Base-by-base conservation (phyloP, 768 basidiomycete genomes). In the Hygrophorus russula region DNA sequence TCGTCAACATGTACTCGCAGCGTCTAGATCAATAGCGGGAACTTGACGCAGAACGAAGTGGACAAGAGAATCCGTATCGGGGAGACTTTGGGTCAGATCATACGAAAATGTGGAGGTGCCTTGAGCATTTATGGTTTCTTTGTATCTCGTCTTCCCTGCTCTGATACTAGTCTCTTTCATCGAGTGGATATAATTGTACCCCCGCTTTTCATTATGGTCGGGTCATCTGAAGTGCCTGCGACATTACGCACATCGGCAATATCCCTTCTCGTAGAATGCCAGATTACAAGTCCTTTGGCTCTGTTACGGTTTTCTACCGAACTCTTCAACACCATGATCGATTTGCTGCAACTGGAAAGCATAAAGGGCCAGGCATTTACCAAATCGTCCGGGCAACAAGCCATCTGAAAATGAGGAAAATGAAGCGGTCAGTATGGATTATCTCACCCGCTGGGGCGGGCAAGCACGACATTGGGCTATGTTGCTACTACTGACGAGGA, bases 41-140 rank as follows among this genome's bases (percentile, higher is more conserved):
- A 59, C 31, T 55, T 73, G 49, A 74, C 65, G 34, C 73, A 64
- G 54, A 68, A 74, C 30, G 86, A 90, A 46, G 61, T 96, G 30
- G 88, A 96, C 54, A 65, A 70, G 34, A 68, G 81, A 28, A 68
- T 84, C 8, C 69, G 92, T 18, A 64, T 94, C 7, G 94, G 90
- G 1, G 94, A 98, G 60, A 90, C 90, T 0, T 60, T 97, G 12
- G 77, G 74, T 10, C 75, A 80, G 47, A 79, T 91, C 2, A 78
- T 96, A 31, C 70, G 77, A 48, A 66, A 80, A 36, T 79, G 79
- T 39, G 91, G 86, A 12, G 73, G 74, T 14, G 69, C 82, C 0
- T 63, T 96, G 31, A 67, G 77, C 5, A 56, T 68, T 8, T 80
- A 89, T 55, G 74, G 59, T 12, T 24, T 41, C 27, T 12, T 27